Percentiles rank a stretch among this genome's conserved stretches.
phyloP scores from a whole-genome alignment of 108 stramenopile genomes.

The Epithemia pelagica region DNA sequence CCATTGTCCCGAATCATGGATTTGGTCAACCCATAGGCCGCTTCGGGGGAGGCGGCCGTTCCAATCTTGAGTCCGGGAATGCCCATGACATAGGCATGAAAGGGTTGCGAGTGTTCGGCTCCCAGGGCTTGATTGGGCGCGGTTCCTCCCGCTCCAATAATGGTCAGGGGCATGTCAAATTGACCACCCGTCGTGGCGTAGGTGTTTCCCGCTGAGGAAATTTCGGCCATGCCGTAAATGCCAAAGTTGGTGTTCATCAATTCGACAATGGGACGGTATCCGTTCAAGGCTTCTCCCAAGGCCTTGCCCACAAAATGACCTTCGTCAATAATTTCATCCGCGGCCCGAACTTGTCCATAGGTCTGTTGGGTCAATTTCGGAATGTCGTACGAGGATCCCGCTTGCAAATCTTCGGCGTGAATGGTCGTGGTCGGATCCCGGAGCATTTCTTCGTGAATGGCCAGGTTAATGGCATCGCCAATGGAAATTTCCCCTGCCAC shows the following conservation, averaged over 20 bases:
- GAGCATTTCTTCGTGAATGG: constrained; percentile 98
- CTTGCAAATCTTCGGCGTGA: constrained; percentile 98
- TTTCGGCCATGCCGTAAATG: constrained; percentile 98
- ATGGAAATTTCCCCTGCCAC: constrained; percentile 89
- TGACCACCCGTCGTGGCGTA: constrained; percentile 97
- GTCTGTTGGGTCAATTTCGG: constrained; percentile 97
- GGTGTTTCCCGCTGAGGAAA: constrained; percentile 96
- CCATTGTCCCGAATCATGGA: constrained; percentile 98
- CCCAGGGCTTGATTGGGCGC: constrained; percentile 97
- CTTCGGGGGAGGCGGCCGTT: constrained; percentile 92
- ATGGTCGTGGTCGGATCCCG: constrained; percentile 97
- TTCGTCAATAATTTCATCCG: constrained; percentile 98
- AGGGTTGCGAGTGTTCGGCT: constrained; percentile 97
- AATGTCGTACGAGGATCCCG: constrained; percentile 96
- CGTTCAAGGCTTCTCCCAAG: constrained; percentile 96
- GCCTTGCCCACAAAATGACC: constrained; percentile 99
- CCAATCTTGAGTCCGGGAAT: constrained; percentile 99
- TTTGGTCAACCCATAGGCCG: constrained; percentile 96
- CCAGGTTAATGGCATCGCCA: constrained; percentile 97
- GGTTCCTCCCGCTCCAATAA: constrained; percentile 97
- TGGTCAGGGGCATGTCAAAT: constrained; percentile 99
- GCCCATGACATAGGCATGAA: constrained; percentile 99
- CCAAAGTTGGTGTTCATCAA: constrained; percentile 99
- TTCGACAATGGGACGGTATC: constrained; percentile 97
- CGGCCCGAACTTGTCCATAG: constrained; percentile 90